Evolutionary conservation across 495 filamentous ascomycete genomes (phyloP).

Genomic region (Copromyces sp.): DNA sequence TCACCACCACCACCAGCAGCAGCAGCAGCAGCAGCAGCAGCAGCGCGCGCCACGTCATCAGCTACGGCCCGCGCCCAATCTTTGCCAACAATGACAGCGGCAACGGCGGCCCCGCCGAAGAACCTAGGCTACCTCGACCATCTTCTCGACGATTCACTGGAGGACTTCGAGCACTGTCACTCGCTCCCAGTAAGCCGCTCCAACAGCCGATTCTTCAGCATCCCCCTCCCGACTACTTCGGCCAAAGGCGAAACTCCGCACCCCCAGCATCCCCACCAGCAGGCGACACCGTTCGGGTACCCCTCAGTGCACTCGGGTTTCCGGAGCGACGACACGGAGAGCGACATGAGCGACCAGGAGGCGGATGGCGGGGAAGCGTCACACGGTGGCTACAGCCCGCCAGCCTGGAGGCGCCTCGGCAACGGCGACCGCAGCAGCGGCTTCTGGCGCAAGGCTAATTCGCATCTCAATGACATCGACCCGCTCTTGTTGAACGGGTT

Average conservation of each 20-base stretch:
- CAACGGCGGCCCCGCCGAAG: conserved; percentile 37
- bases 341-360: conserved; percentile 28
- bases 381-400: conserved; percentile 45
- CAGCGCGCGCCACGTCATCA: conserved; percentile 7
- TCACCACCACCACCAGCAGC: background rate
- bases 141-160: conserved; percentile 58
- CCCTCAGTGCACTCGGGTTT: conserved; percentile 72
- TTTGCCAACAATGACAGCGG: conserved; percentile 16
- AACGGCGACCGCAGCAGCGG: conserved; percentile 45
- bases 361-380: conserved; percentile 12
- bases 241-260: background rate
- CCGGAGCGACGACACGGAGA: conserved; percentile 38
- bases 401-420: conserved; percentile 44
- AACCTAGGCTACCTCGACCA: conserved; percentile 50
- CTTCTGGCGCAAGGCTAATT: conserved; percentile 38
- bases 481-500: conserved; percentile 18
- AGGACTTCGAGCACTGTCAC: conserved; percentile 55
- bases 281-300: conserved; percentile 43
- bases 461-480: conserved; percentile 12
- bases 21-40: conserved; percentile 1
- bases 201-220: background rate
- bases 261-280: conserved; percentile 11
- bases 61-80: conserved; percentile 8
- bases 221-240: background rate
- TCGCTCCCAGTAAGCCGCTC: background rate